phyloP scores from a whole-genome alignment of 345 rosid species.

The Cochlearia excelsa region DNA sequence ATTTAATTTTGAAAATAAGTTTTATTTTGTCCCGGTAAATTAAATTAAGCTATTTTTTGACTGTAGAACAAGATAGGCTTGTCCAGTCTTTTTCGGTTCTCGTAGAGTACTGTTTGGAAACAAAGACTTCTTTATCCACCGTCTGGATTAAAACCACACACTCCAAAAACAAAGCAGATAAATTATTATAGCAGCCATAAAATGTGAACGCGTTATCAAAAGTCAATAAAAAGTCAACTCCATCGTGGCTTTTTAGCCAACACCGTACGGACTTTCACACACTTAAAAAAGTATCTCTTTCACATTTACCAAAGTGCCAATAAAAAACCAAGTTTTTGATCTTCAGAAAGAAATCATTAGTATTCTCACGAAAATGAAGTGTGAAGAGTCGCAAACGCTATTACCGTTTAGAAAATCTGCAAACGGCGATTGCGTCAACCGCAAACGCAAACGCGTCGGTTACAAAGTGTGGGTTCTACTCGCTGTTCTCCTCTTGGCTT shows the following conservation, averaged over 20 bases:
- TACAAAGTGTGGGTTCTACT: constrained; percentile 71
- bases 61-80: no score
- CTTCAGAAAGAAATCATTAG: no score
- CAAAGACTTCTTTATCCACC: constrained; percentile 12
- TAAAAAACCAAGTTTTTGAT: no score
- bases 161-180: background rate
- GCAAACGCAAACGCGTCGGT: constrained; percentile 27
- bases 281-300: constrained; percentile 15
- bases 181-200: background rate
- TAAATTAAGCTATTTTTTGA: no score
- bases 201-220: constrained; percentile 13
- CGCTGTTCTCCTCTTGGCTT: constrained; percentile 66
- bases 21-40: no score
- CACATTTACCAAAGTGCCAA: constrained; percentile 14
- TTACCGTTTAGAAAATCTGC: constrained; percentile 19
- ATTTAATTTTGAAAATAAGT: no score
- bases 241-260: background rate
- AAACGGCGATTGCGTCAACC: constrained; percentile 22
- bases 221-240: constrained; percentile 31
- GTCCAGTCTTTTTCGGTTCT: no score
- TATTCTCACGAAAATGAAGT: constrained; percentile 33
- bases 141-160: constrained; percentile 5
- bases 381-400: constrained; percentile 34
- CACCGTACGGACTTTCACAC: constrained; percentile 12
- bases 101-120: constrained; percentile 25